These are phyloP conservation scores for Dryadomyces quercivorus DNA, from an alignment of 2,329 filamentous ascomycete genomes.

Conservation along the genomic window DNA sequence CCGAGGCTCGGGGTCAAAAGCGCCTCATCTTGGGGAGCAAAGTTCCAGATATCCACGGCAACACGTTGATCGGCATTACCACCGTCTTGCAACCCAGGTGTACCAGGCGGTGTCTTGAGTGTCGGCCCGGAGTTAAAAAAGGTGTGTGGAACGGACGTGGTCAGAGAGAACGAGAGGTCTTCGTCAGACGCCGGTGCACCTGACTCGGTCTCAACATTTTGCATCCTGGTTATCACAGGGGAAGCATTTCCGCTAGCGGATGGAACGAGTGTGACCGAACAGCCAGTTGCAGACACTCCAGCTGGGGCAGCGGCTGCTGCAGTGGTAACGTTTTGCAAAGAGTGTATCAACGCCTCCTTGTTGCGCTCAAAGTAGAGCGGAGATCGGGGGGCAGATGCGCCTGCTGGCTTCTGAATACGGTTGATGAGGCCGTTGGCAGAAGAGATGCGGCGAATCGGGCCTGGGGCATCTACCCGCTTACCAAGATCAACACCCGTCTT, in stretches of 20 bases:
- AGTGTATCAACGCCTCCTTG: conserved; percentile 28
- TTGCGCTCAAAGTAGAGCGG: conserved; percentile 32
- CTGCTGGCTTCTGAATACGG: conserved; percentile 27
- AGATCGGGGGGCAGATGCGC: conserved; percentile 25
- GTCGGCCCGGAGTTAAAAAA: conserved; percentile 4
- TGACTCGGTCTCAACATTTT: neutral
- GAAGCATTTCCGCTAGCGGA: conserved; percentile 1
- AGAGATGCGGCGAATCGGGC: conserved; percentile 40
- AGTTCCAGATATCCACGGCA: conserved; percentile 15
- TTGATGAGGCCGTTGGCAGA: conserved; percentile 33
- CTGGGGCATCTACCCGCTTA: conserved; percentile 30
- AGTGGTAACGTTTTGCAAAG: conserved; percentile 18
- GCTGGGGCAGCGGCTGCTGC: neutral
- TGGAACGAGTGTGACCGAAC: conserved; percentile 24
- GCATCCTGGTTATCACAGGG: neutral
- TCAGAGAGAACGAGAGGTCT: neutral
- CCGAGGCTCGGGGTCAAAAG: conserved; percentile 34
- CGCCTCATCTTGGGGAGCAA: conserved; percentile 32
- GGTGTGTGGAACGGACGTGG: neutral
- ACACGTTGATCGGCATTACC: neutral
- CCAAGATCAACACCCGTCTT: conserved; percentile 36
- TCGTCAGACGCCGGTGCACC: conserved; percentile 5
- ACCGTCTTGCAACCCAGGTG: conserved; percentile 3
- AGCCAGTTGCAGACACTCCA: neutral
- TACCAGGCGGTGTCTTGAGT: conserved; percentile 8